Conservation (phyloP, 2,329 filamentous ascomycete species). For the Aspergillus brunneoviolaceus region DNA sequence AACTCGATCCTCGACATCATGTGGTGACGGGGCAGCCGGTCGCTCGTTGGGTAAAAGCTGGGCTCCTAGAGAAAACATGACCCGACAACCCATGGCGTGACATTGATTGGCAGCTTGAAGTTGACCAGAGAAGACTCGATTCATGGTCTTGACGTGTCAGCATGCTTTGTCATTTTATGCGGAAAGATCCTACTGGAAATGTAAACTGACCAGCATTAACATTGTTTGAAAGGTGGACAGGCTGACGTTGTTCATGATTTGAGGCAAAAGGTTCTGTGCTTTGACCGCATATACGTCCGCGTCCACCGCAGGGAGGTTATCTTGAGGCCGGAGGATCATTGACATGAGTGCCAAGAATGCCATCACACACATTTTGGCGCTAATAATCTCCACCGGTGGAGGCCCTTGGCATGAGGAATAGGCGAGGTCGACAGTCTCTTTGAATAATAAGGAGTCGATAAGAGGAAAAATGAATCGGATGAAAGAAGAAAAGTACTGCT, state of each 20-base stretch:
- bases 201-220: not conserved
- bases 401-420: not conserved
- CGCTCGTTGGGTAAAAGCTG: not conserved
- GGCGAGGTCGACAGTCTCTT: not conserved
- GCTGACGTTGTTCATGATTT: constrained; percentile 1
- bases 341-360: not conserved
- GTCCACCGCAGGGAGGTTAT: not conserved
- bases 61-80: constrained; percentile 1
- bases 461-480: constrained; percentile 1
- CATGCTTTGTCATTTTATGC: not conserved
- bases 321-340: not conserved
- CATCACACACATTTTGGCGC: not conserved
- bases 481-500: not conserved
- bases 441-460: not conserved
- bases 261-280: constrained; percentile 1
- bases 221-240: not conserved
- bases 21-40: not conserved
- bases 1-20: not conserved
- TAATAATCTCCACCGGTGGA: not conserved
- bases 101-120: constrained; percentile 3
- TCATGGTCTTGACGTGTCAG: not conserved
- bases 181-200: not conserved
- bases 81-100: constrained; percentile 2
- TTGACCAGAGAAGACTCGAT: constrained; percentile 3
- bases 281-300: not conserved